phyloP scores from a whole-genome alignment of 2,329 filamentous ascomycete genomes.

The Fusarium hainanense region DNA sequence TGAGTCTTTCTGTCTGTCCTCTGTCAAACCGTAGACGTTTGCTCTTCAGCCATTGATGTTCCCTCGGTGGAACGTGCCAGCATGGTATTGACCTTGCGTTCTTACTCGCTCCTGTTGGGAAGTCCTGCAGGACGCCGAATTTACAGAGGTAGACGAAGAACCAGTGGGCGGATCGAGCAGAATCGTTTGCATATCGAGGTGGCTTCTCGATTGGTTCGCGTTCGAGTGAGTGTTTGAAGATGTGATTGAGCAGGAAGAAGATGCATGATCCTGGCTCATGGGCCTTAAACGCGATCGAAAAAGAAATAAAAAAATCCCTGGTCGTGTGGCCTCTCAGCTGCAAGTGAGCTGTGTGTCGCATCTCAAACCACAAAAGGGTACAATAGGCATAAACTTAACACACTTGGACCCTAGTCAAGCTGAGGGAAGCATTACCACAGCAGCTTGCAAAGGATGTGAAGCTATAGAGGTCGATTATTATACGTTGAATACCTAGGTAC shows the following conservation, averaged over 20 bases:
- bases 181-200: constrained; percentile 27
- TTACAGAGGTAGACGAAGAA: constrained; percentile 16
- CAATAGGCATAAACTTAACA: constrained; percentile 26
- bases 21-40: background rate
- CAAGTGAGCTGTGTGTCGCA: constrained; percentile 11
- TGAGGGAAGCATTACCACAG: constrained; percentile 38
- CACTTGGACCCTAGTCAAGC: constrained; percentile 27
- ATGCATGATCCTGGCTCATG: constrained; percentile 45
- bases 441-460: constrained; percentile 1
- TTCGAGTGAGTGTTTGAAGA: constrained; percentile 35
- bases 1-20: background rate
- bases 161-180: constrained; percentile 33
- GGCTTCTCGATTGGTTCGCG: constrained; percentile 38
- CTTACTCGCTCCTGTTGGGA: constrained; percentile 6
- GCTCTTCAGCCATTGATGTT: background rate
- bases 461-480: constrained; percentile 12
- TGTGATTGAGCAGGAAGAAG: constrained; percentile 44
- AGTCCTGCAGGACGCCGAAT: constrained; percentile 22
- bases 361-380: constrained; percentile 10
- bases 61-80: background rate
- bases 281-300: constrained; percentile 29
- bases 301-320: constrained; percentile 10
- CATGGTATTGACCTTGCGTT: background rate
- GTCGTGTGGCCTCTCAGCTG: constrained; percentile 17
- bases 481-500: background rate